Evolutionary conservation across 192 early-diverging fungal species (phyloP), one percentile per base, ranked within the genome.

Genomic region (Linnemannia schmuckeri): DNA sequence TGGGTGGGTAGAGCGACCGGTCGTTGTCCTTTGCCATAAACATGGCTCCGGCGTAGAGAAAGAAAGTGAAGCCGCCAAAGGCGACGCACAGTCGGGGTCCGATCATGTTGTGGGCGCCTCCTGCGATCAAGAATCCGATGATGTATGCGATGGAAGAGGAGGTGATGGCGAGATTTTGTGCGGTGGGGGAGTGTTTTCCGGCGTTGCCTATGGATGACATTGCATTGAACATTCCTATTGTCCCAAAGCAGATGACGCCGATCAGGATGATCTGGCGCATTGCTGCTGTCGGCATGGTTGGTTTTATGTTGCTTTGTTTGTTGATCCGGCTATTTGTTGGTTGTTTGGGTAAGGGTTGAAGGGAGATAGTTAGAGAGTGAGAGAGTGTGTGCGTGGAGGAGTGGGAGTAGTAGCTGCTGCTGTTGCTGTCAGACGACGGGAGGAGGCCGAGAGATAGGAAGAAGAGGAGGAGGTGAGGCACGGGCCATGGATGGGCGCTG

Each of bases 41-140:
- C 85, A 94, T 95, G 33, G 96, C 94, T 57, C 91, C 96, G 18
- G 94, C 92, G 89, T 97, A 97, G 73, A 97, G 89, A 20, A 94
- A 92, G 81, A 95, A 97, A 49, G 93, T 90, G 63, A 93, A 87
- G 55, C 93, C 95, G 68, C 94, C 95, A 63, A 91, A 66, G 27
- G 91, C 89, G 76, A 95, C 93, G 33, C 93, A 89, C 81, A 88
- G 83, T 71, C 92, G 89, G 57, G 93, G 93, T 44, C 96, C 96
- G 49, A 94, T 89, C 44, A 95, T 94, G 79, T 97, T 97, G 89
- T 95, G 94, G 30, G 94, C 89, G 24, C 91, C 92, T 63, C 95
- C 96, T 40, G 94, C 94, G 63, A 95, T 80, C 3, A 97, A 84
- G 74, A 94, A 94, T 77, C 94, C 94, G 44, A 97, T 82, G 74